Evolutionary conservation across 2,329 filamentous ascomycete species (phyloP).

Genomic region (Diaporthe ilicicola): DNA sequence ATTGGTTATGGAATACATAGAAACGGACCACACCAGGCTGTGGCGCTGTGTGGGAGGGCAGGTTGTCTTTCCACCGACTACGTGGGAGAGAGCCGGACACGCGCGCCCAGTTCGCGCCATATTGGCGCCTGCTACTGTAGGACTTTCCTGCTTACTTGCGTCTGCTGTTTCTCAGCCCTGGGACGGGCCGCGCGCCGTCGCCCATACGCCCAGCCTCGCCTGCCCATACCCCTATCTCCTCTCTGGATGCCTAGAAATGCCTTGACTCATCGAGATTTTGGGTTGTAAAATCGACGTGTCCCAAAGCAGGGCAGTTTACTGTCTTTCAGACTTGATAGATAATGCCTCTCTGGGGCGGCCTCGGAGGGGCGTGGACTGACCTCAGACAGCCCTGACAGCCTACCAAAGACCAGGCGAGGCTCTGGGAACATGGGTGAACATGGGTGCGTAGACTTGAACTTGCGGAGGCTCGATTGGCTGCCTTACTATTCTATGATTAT

Average conservation of each 20-base stretch:
- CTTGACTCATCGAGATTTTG: slow-evolving; percentile 14
- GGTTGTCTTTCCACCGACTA: not conserved
- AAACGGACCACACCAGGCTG: not conserved
- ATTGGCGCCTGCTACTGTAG: slow-evolving; percentile 1
- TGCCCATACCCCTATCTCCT: not conserved
- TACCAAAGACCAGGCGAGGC: slow-evolving; percentile 9
- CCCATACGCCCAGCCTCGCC: not conserved
- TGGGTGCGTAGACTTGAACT: not conserved
- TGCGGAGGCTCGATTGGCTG: slow-evolving; percentile 16
- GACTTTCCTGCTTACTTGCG: slow-evolving; percentile 5
- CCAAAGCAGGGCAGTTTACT: not conserved
- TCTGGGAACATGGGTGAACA: slow-evolving; percentile 5
- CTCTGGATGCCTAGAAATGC: slow-evolving; percentile 5
- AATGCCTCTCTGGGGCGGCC: not conserved
- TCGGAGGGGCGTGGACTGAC: not conserved
- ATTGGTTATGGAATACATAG: too few species aligned
- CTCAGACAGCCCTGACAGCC: not conserved
- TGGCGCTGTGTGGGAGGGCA: not conserved
- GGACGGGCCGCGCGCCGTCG: slow-evolving; percentile 19
- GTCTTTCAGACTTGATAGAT: not conserved
- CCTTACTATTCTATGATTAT: slow-evolving; percentile 6
- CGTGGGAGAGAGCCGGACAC: not conserved
- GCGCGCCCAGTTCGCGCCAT: not conserved
- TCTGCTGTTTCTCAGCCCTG: slow-evolving; percentile 10
- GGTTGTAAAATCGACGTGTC: not conserved